Percentiles rank a stretch among this genome's conserved stretches.
These are phyloP conservation scores for Ascochyta rabiei DNA, from an alignment of 2,329 filamentous ascomycete genomes.

Conservation along the genomic window DNA sequence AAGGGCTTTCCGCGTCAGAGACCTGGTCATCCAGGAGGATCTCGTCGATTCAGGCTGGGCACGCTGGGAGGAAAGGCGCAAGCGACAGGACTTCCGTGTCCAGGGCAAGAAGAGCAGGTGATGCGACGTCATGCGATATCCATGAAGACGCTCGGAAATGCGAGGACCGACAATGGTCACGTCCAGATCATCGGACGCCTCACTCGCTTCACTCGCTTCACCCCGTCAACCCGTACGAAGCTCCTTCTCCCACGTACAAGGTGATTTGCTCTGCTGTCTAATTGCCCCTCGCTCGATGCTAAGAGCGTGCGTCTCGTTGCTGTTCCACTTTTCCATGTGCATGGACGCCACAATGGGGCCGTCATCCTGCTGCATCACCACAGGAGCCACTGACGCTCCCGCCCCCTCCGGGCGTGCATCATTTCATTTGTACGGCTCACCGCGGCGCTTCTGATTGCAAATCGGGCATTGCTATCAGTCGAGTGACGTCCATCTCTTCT, in stretches of 20 bases:
- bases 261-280: not conserved
- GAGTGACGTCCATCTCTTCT: not conserved
- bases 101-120: constrained; percentile 23
- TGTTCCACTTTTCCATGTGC: not conserved
- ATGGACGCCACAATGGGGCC: not conserved
- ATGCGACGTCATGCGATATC: not conserved
- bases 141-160: not conserved
- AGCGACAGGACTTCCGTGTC: constrained; percentile 26
- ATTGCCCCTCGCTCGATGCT: not conserved
- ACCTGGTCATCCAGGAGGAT: constrained; percentile 87
- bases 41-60: constrained; percentile 92
- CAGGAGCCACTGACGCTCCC: not conserved
- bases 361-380: not conserved
- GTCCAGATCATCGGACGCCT: not conserved
- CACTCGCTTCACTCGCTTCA: not conserved
- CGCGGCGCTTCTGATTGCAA: not conserved
- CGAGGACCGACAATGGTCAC: not conserved
- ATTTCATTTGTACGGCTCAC: not conserved
- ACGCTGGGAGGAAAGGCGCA: constrained; percentile 72
- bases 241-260: not conserved
- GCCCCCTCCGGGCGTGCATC: not conserved
- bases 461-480: not conserved
- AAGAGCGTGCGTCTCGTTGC: not conserved
- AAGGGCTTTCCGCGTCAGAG: constrained; percentile 73
- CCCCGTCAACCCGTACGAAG: not conserved